Percentiles rank a stretch among this genome's conserved stretches.
Evolutionary conservation across 306 rosid species (phyloP).

Genomic region (Cyamopsis tetragonoloba): DNA sequence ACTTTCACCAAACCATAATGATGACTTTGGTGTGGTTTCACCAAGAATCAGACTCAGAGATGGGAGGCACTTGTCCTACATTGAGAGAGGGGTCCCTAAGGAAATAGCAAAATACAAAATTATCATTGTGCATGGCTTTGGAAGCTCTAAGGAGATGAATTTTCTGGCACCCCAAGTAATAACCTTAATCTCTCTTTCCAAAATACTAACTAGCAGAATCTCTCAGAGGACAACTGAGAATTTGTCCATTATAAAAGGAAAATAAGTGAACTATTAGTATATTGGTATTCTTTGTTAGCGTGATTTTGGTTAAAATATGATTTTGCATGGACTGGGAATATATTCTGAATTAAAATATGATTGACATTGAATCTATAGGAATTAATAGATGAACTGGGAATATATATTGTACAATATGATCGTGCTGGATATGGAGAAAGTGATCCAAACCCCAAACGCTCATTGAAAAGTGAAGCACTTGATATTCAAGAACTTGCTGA

Average conservation of each 20-base stretch:
- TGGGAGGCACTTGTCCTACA: slow-evolving; percentile 64
- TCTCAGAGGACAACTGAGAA: slow-evolving; percentile 4
- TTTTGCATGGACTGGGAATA: too few relatives aligned
- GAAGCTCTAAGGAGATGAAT: slow-evolving; percentile 58
- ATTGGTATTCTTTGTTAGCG: not conserved
- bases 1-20: slow-evolving; percentile 45
- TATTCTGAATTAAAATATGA: slow-evolving; percentile 29
- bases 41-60: slow-evolving; percentile 58
- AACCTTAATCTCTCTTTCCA: not conserved
- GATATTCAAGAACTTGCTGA: slow-evolving; percentile 89
- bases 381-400: slow-evolving; percentile 67
- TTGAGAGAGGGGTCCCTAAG: slow-evolving; percentile 54
- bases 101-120: slow-evolving; percentile 51
- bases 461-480: slow-evolving; percentile 72
- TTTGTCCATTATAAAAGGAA: not conserved
- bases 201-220: not conserved
- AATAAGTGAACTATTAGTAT: not conserved
- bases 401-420: slow-evolving; percentile 72
- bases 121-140: slow-evolving; percentile 59
- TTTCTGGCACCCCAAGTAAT: slow-evolving; percentile 40
- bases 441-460: slow-evolving; percentile 75
- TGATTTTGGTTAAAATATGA: too few relatives aligned
- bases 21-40: slow-evolving; percentile 35
- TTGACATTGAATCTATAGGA: slow-evolving; percentile 49
- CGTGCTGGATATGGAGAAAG: slow-evolving; percentile 95